Percentiles rank a stretch among this genome's conserved stretches.
These are phyloP conservation scores for Chaetothyriales sp. DNA, from an alignment of 2,329 filamentous ascomycete species.

Conservation along the genomic window DNA sequence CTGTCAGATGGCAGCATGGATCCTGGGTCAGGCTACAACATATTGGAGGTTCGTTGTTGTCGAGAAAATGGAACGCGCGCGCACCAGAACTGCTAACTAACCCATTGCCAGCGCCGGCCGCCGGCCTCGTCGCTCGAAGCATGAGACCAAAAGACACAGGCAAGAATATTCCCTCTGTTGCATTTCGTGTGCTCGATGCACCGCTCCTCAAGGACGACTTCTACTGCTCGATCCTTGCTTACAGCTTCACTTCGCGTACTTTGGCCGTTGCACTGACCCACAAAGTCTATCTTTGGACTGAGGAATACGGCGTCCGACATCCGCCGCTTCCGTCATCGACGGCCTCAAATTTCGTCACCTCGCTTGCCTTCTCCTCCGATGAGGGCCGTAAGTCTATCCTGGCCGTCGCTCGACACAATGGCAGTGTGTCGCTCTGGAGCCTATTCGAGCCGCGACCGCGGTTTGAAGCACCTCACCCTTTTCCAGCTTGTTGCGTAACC, in stretches of 20 bases:
- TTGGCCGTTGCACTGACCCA: constrained; percentile 73
- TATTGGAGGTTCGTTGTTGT: not conserved
- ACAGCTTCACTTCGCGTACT: constrained; percentile 58
- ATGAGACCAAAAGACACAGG: constrained; percentile 5
- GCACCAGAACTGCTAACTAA: constrained; percentile 2
- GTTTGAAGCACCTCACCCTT: constrained; percentile 60
- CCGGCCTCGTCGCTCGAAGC: not conserved
- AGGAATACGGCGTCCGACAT: constrained; percentile 51
- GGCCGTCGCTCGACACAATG: constrained; percentile 68
- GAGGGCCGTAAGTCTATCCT: constrained; percentile 66
- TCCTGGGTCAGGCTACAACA: not conserved
- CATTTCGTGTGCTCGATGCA: constrained; percentile 81
- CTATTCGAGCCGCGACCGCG: constrained; percentile 51
- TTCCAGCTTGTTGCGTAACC: constrained; percentile 62
- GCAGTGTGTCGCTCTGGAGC: constrained; percentile 64
- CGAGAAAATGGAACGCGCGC: not conserved
- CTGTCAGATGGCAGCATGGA: not conserved
- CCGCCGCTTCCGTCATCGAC: constrained; percentile 41
- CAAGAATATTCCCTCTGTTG: constrained; percentile 51
- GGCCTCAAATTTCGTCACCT: constrained; percentile 53
- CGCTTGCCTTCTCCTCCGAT: constrained; percentile 75
- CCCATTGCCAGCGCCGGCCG: constrained; percentile 4
- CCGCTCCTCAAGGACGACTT: constrained; percentile 85
- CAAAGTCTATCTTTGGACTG: constrained; percentile 79
- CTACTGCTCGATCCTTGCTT: constrained; percentile 84